Evolutionary conservation across 495 filamentous ascomycete genomes (phyloP), one percentile per base, ranked within the genome.

Genomic region (Aspergillus conjunctus): DNA sequence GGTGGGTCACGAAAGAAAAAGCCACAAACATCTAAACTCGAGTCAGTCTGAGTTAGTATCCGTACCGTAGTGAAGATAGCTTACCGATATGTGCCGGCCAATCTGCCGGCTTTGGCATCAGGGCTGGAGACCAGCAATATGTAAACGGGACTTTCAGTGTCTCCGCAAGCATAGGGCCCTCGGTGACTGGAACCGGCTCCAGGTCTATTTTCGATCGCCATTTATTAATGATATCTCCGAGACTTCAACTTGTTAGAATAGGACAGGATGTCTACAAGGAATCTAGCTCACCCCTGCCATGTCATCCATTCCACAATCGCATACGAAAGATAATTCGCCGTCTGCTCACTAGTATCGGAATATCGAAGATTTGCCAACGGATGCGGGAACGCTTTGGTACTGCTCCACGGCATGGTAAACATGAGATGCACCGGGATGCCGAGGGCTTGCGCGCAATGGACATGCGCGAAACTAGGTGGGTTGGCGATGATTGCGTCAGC

Each of bases 401-500:
- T 75, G 33, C 74, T 81, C 78, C 82, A 87, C 0, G 84, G 83
- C 83, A 85, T 85, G 12, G 85, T 88, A 67, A 87, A 88, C 78
- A 88, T 85, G 59, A 90, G 71, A 63, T 88, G 86, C 10, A 88
- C 65, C 9, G 87, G 86, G 31, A 88, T 79, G 1, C 79, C 79
- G 9, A 90, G 64, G 20, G 79, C 82, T 68, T 88, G 78, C 0
- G 85, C 86, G 63, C 83, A 86, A 65, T 88, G 85, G 0, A 88
- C 64, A 76, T 88, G 86, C 1, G 85, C 86, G 69, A 89, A 87
- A 59, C 80, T 85, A 1, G 85, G 85, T 1, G 87, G 86, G 68
- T 88, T 88, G 0, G 87, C 85, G 61, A 89, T 87, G 51, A 89
- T 88, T 11, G 79, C 83, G 58, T 89, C 83, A 0, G 87, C 87